A percentile compares a stretch with the other conserved stretches of the same genome.
Evolutionary conservation across 2,329 filamentous ascomycete genomes (phyloP).

Genomic region (Nemania sp.): DNA sequence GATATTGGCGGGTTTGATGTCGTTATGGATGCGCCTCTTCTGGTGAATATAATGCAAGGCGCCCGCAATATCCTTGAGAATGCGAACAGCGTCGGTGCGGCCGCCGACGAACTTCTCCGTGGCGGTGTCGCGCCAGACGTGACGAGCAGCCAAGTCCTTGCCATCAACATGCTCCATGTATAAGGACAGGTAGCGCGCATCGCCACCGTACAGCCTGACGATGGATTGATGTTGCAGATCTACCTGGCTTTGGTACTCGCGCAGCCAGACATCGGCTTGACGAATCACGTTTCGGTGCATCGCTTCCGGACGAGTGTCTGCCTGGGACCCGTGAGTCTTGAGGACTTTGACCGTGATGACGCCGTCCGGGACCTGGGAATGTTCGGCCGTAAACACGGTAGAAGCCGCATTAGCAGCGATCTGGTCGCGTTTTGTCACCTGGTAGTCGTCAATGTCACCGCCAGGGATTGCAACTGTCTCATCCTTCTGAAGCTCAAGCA

Average conservation of each 20-base stretch:
- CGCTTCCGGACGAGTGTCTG: conserved; percentile 49
- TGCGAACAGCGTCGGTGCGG: conserved; percentile 54
- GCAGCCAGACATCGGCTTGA: conserved; percentile 64
- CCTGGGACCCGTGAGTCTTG: conserved; percentile 53
- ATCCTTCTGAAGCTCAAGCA: conserved; percentile 55
- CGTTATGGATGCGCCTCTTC: conserved; percentile 61
- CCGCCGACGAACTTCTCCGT: conserved; percentile 57
- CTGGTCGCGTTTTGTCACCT: conserved; percentile 59
- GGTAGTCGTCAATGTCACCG: conserved; percentile 58
- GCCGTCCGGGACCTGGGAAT: conserved; percentile 57
- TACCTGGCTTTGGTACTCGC: conserved; percentile 61
- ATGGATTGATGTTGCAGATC: conserved; percentile 61
- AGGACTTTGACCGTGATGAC: conserved; percentile 66
- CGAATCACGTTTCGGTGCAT: conserved; percentile 60
- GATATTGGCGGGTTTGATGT: conserved; percentile 66
- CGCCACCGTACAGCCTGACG: conserved; percentile 61
- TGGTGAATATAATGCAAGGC: conserved; percentile 62
- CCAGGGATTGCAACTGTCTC: conserved; percentile 56
- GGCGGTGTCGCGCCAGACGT: conserved; percentile 53
- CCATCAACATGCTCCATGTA: conserved; percentile 67
- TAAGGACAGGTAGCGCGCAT: conserved; percentile 62
- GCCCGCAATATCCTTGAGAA: conserved; percentile 58
- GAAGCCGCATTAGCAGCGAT: conserved; percentile 61
- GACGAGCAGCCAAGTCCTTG: conserved; percentile 55
- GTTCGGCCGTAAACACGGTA: conserved; percentile 59